These are phyloP conservation scores for Populus deltoides DNA, from an alignment of 345 rosid species.

Conservation along the genomic window DNA sequence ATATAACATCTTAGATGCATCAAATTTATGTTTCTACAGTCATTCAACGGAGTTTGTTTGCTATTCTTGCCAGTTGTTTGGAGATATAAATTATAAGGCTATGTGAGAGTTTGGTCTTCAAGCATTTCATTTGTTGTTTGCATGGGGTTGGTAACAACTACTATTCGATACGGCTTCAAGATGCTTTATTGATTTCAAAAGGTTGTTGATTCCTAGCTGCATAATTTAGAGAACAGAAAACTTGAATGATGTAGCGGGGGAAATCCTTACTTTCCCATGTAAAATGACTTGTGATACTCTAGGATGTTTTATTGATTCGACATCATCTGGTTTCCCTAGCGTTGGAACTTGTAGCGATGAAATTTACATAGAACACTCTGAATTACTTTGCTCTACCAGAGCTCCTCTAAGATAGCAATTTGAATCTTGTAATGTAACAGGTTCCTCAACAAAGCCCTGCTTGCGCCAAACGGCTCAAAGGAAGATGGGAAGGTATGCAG, in stretches of 20 bases:
- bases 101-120: neutral
- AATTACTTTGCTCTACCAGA: neutral
- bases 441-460: slow-evolving; percentile 25
- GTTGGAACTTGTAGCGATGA: neutral
- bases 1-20: too few relatives aligned
- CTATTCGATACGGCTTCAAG: neutral
- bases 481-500: slow-evolving; percentile 12
- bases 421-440: slow-evolving; percentile 5
- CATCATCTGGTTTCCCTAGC: neutral
- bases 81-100: neutral
- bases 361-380: neutral
- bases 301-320: neutral
- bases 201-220: neutral
- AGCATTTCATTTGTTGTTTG: neutral
- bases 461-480: slow-evolving; percentile 10
- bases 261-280: neutral
- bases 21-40: neutral
- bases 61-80: neutral
- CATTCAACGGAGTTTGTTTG: neutral
- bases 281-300: neutral
- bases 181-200: neutral
- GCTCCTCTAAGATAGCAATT: neutral
- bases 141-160: neutral
- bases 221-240: neutral
- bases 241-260: neutral